Percentiles rank a stretch among this genome's conserved stretches.
Evolutionary conservation across 495 filamentous ascomycete species (phyloP).

Genomic region (Bacidia rubella): DNA sequence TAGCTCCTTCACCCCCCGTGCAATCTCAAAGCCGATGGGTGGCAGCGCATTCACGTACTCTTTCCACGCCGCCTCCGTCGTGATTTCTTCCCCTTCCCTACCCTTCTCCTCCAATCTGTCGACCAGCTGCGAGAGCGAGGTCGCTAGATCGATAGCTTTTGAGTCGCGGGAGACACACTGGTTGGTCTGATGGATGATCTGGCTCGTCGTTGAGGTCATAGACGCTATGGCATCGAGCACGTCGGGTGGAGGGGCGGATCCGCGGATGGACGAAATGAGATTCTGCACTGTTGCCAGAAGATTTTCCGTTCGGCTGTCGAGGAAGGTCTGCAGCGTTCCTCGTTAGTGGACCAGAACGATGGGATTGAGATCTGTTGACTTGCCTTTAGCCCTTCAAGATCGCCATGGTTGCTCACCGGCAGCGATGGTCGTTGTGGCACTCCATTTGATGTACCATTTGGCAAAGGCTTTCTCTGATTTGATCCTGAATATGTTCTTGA

Average conservation of each 20-base stretch:
- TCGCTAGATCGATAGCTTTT: constrained; percentile 46
- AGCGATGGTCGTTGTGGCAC: constrained; percentile 10
- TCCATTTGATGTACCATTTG: constrained; percentile 23
- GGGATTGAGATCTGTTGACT: not conserved
- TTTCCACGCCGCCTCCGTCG: constrained; percentile 39
- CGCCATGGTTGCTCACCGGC: constrained; percentile 1
- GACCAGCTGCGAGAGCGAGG: constrained; percentile 48
- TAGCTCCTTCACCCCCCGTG: constrained; percentile 67
- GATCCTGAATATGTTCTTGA: not conserved
- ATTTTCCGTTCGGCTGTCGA: constrained; percentile 71
- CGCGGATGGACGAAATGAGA: constrained; percentile 65
- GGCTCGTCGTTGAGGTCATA: constrained; percentile 36
- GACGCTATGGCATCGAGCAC: constrained; percentile 57
- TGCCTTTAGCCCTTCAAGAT: constrained; percentile 12
- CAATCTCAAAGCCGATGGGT: constrained; percentile 79
- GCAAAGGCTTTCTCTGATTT: constrained; percentile 12
- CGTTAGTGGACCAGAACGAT: not conserved
- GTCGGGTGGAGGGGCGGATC: constrained; percentile 48
- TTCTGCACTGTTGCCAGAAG: constrained; percentile 73
- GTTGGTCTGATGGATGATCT: constrained; percentile 13
- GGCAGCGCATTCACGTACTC: constrained; percentile 59
- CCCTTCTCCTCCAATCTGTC: constrained; percentile 53
- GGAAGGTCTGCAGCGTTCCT: constrained; percentile 43
- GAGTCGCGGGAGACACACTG: constrained; percentile 15
- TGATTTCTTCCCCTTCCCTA: constrained; percentile 45